A percentile compares a stretch with the other conserved stretches of the same genome.
Evolutionary conservation across 208 protist genomes (phyloP).

Genomic region (Wallacemonas sp.): DNA sequence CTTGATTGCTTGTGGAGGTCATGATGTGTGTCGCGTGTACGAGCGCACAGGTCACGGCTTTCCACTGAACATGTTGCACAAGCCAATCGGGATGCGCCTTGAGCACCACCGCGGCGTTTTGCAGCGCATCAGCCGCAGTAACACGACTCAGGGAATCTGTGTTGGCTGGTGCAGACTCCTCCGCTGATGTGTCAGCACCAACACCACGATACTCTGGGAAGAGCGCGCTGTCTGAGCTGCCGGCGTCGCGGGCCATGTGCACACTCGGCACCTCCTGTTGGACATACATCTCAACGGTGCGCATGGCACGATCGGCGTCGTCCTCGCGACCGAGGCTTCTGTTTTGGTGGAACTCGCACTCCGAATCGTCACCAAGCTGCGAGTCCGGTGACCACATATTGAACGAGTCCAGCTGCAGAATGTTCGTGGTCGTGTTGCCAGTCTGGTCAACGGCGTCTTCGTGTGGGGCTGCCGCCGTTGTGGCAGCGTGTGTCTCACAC

Average conservation of each 20-base stretch:
- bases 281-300: background rate
- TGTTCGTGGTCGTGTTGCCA: too few species aligned
- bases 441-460: too few species aligned
- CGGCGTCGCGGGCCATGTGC: background rate
- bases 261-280: background rate
- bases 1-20: background rate
- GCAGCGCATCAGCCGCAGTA: background rate
- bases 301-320: background rate
- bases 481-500: background rate
- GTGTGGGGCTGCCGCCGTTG: background rate
- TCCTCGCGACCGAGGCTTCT: background rate
- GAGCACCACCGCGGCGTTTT: background rate
- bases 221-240: conserved; percentile 10
- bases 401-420: conserved; percentile 12
- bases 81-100: conserved; percentile 7
- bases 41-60: background rate
- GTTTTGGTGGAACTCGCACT: conserved; percentile 1
- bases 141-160: too few species aligned
- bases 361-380: background rate
- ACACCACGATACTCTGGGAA: conserved; percentile 7
- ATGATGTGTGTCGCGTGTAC: conserved; percentile 3
- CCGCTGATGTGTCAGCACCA: too few species aligned
- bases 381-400: conserved; percentile 6
- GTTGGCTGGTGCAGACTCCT: too few species aligned
- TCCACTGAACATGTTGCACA: conserved; percentile 1